These are phyloP conservation scores for Cryptosporidium parvum DNA, from an alignment of 169 alveolate species.

Conservation along the genomic window DNA sequence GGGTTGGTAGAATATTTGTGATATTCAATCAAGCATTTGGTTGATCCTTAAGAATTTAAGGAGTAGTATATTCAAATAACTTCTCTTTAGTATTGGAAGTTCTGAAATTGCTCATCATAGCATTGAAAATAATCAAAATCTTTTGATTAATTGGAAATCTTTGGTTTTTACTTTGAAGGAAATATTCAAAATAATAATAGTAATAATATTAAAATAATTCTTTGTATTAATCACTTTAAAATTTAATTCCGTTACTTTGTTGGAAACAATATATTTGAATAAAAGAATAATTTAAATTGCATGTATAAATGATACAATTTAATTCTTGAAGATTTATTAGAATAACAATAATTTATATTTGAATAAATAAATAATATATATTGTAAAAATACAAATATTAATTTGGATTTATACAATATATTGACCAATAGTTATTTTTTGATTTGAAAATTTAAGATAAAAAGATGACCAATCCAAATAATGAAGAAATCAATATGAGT, in stretches of 20 bases:
- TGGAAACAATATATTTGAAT: neutral
- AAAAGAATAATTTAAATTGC: neutral
- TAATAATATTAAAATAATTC: too few species aligned
- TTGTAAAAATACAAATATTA: too few species aligned
- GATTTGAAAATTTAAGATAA: neutral
- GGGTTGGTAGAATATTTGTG: neutral
- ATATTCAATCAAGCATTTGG: neutral
- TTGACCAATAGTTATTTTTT: neutral
- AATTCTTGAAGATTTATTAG: neutral
- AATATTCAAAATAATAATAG: too few species aligned
- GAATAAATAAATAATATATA: neutral
- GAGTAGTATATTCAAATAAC: too few species aligned
- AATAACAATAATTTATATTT: neutral
- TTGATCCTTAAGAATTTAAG: neutral
- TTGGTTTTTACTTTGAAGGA: neutral
- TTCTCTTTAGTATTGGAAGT: neutral
- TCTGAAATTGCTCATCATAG: too few species aligned
- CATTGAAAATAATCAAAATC: too few species aligned
- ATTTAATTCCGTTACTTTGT: too few species aligned
- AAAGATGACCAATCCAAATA: neutral
- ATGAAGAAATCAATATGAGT: slow-evolving; percentile 18
- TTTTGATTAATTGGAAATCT: neutral
- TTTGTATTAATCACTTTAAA: neutral
- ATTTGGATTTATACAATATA: too few species aligned
- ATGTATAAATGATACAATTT: neutral